phyloP scores from a whole-genome alignment of 2,329 filamentous ascomycete species.

The Diaporthe batatas region DNA sequence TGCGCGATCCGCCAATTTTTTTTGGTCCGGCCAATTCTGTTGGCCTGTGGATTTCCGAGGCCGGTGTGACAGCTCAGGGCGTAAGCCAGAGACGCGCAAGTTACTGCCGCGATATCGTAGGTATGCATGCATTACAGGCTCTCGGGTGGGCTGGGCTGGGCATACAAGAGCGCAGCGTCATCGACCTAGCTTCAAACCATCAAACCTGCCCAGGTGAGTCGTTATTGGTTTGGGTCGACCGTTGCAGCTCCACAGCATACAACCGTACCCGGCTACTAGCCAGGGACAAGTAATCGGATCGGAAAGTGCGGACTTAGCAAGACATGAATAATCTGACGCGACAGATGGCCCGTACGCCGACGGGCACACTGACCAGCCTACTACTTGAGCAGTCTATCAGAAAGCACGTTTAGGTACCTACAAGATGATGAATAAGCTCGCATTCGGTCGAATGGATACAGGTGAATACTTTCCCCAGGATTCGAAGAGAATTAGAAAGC shows the following conservation, averaged over 20 bases:
- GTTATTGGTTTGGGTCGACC: background rate
- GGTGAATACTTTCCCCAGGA: background rate
- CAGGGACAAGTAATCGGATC: background rate
- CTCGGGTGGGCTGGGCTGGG: background rate
- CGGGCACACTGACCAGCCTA: background rate
- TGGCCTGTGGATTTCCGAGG: background rate
- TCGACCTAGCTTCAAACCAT: background rate
- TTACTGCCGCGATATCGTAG: background rate
- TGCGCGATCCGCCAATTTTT: background rate
- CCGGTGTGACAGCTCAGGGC: background rate
- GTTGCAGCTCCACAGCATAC: background rate
- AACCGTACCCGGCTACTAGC: background rate
- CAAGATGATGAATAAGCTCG: slow-evolving; percentile 9
- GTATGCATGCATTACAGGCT: background rate
- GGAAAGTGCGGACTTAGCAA: background rate
- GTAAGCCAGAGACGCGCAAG: no score
- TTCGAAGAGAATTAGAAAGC: background rate
- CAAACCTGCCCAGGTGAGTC: background rate
- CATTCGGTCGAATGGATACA: background rate
- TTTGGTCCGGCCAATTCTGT: background rate
- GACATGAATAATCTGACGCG: background rate
- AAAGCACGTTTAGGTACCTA: background rate
- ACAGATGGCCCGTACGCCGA: background rate
- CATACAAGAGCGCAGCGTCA: slow-evolving; percentile 27
- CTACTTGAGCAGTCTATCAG: no score